Evolutionary conservation across 352 stramenopile species (phyloP).

Genomic region (Globisporangium radiosum): DNA sequence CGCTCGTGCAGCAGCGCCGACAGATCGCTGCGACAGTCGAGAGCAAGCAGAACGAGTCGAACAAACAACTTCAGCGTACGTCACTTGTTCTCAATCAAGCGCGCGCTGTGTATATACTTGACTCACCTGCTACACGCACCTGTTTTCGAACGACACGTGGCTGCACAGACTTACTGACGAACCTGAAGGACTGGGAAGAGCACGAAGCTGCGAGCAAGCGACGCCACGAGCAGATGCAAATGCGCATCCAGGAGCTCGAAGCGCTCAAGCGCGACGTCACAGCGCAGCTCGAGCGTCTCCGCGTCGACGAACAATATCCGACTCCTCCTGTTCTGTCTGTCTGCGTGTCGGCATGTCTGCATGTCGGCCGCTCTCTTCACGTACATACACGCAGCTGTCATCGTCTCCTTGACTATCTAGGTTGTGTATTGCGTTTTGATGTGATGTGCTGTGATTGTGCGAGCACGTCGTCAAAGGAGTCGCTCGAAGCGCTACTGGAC

Average conservation of each 20-base stretch:
- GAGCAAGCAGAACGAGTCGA: constrained; percentile 33
- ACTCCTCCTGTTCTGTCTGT: constrained; percentile 4
- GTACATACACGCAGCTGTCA: background rate
- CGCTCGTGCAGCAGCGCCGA: constrained; percentile 51
- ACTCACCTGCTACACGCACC: too few relatives aligned
- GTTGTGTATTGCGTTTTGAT: background rate
- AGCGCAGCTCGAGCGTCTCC: constrained; percentile 57
- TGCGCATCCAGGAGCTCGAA: constrained; percentile 59
- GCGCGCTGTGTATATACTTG: background rate
- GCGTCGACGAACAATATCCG: constrained; percentile 65
- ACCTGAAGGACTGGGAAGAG: constrained; percentile 62
- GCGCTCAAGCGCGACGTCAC: constrained; percentile 56
- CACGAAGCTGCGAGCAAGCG: constrained; percentile 34
- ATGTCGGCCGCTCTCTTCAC: background rate
- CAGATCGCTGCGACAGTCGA: constrained; percentile 44
- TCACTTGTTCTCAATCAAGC: constrained; percentile 1
- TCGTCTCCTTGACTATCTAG: background rate
- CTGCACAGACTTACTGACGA: constrained; percentile 40
- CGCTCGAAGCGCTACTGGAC: constrained; percentile 47
- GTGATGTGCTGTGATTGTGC: background rate
- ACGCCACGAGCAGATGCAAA: constrained; percentile 44
- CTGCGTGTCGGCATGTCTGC: background rate
- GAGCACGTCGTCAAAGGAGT: constrained; percentile 47
- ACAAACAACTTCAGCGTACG: constrained; percentile 56
- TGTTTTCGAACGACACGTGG: too few relatives aligned